Base-by-base conservation (phyloP, 1,284 basidiomycete genomes). In the Trametes sp. region DNA sequence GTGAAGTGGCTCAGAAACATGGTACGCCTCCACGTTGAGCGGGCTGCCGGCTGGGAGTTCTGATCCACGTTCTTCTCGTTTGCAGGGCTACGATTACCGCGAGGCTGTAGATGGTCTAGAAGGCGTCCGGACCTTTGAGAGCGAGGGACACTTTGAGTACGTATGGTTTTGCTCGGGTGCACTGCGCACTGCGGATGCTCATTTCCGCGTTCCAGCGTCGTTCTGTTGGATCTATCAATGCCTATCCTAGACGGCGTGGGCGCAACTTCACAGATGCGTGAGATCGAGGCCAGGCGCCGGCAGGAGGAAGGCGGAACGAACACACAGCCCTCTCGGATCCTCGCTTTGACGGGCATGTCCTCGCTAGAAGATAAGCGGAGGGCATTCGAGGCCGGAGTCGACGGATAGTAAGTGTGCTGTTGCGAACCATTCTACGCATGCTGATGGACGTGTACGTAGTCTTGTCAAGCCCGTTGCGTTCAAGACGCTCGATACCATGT, bases 331-430 rank as follows among this genome's bases (percentile, higher is more conserved):
- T 78, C 84, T 38, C 88, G 93, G 67, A 96, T 98, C 59, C 83
- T 98, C 60, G 96, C 96, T 6, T 78, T 98, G 61, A 98, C 96
- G 0, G 96, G 96, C 11, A 90, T 95, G 83, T 96, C 95, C 9
- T 94, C 95, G 11, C 78, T 93, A 4, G 96, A 98, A 74, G 95
- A 98, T 75, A 96, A 97, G 77, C 85, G 94, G 24, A 84, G 88
- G 69, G 96, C 96, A 1, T 97, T 98, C 69, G 89, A 93, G 57
- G 93, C 92, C 56, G 96, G 96, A 2, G 95, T 98, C 49, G 95
- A 98, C 72, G 96, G 96, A 75, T 98, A 96, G 93, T 95, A 76
- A 70, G 93, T 85, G 19, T 7, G 3, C 14, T 16, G 2, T 33
- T 28, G 10, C 5, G 11, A 16, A 38, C n/a, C 54, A 23, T 9